phyloP scores from a whole-genome alignment of 768 basidiomycete species.

The Rubroboletus satanas region DNA sequence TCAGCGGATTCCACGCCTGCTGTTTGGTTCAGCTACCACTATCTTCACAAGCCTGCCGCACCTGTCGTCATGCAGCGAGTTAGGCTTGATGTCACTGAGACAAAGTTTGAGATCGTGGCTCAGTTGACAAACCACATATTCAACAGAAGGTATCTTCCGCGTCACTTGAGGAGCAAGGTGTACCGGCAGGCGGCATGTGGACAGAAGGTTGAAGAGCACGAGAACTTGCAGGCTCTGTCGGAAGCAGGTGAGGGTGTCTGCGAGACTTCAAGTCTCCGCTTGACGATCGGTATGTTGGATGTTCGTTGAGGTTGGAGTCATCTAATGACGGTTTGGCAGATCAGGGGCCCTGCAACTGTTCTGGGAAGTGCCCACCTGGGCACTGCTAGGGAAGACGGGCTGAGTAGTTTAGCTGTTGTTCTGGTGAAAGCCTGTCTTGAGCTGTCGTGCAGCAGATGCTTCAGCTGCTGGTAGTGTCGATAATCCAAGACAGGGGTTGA shows the following conservation, averaged over 20 bases:
- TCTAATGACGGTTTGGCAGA: constrained; percentile 7
- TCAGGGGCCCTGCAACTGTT: not conserved
- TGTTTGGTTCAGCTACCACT: constrained; percentile 45
- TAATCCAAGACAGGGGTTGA: constrained; percentile 4
- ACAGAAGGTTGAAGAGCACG: constrained; percentile 28
- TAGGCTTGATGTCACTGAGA: constrained; percentile 34
- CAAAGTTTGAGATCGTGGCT: constrained; percentile 39
- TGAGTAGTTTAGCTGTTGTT: not conserved
- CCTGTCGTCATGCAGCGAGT: constrained; percentile 41
- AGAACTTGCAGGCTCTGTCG: constrained; percentile 23
- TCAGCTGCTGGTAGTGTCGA: not conserved
- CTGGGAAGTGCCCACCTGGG: constrained; percentile 6
- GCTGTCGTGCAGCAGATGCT: not conserved
- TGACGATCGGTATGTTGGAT: constrained; percentile 16
- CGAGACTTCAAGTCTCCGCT: constrained; percentile 17
- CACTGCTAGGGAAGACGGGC: constrained; percentile 4
- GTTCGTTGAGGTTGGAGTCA: not conserved
- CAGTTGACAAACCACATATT: constrained; percentile 49
- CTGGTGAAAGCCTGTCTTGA: not conserved
- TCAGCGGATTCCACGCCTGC: constrained; percentile 39
- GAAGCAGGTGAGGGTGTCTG: constrained; percentile 13
- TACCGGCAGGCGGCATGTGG: constrained; percentile 42
- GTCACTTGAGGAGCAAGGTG: constrained; percentile 36
- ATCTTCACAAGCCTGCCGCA: constrained; percentile 31
- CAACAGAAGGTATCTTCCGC: constrained; percentile 34